Conservation (phyloP, 345 rosid species). For the Gossypium sturtianum region DNA sequence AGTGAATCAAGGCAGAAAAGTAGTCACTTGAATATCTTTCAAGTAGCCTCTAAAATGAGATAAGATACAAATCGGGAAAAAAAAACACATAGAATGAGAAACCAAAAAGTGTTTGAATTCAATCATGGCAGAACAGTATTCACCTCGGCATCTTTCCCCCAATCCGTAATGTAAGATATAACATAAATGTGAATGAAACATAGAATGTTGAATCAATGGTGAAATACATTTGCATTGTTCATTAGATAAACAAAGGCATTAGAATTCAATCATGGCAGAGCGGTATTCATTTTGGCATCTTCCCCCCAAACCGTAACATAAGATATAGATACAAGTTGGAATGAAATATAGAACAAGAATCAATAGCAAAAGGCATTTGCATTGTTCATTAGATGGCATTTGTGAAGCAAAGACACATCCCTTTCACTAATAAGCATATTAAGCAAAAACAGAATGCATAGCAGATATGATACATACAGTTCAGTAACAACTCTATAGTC, state of each 20-base stretch:
- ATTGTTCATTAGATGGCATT: constrained; percentile 1
- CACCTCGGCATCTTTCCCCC: too few species aligned
- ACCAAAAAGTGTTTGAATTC: not conserved
- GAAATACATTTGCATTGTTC: too few species aligned
- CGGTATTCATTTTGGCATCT: not conserved
- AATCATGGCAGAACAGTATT: not conserved
- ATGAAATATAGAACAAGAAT: not conserved
- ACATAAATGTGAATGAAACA: too few species aligned
- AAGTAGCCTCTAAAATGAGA: not conserved
- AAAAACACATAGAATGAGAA: not conserved
- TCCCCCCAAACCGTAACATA: not conserved
- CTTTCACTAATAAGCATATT: not conserved
- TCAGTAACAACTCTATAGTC: constrained; percentile 89
- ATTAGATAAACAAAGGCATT: too few species aligned
- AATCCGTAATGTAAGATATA: too few species aligned
- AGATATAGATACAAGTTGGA: not conserved
- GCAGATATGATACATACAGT: constrained; percentile 36
- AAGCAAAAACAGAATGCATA: not conserved
- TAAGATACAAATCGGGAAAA: not conserved
- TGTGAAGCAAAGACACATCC: not conserved
- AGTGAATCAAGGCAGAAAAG: not conserved
- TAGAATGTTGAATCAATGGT: too few species aligned
- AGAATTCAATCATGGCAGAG: not conserved
- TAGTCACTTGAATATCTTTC: not conserved
- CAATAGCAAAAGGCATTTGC: not conserved